Evolutionary conservation across 2,329 filamentous ascomycete genomes (phyloP), one percentile per base, ranked within the genome.

Genomic region (Bipolaris bicolor): DNA sequence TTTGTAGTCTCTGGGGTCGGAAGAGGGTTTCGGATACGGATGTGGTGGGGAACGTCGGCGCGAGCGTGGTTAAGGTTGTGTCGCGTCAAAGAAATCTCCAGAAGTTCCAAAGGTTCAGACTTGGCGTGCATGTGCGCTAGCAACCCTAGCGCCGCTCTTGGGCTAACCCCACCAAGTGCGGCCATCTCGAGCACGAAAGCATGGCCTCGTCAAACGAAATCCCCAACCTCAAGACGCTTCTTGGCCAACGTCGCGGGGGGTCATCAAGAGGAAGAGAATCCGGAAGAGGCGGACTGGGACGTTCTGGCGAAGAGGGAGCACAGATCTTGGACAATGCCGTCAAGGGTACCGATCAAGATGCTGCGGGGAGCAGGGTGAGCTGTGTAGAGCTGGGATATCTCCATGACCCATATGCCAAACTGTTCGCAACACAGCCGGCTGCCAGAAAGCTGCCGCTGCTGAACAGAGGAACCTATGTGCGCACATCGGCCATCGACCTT

Each of bases 401-500:
- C 1, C 79, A 90, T 2, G 95, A 99, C 72, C 85, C 85, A 0
- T 98, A 90, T 78, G 92, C 92, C 2, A 79, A 79, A 51, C 82
- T 83, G 52, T 92, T 97, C 73, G 87, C 90, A 2, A 77, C 77
- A 44, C 82, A 80, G 58, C 78, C 82, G 15, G 69, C 81, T 1
- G 80, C 86, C 11, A 84, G 90, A 63, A 84, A 94, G 56, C 83
- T 96, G 62, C 95, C 95, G 49, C 91, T 99, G 61, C 97, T 99
- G 71, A 98, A 99, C 73, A 83, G 94, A 86, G 92, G 92, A 50
- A 98, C 94, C n/a, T 98, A 97, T 71, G 89, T 93, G 20, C 88
- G 95, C 60, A 97, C 93, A 7, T 86, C 84, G 5, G 91, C 90
- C 22, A 88, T 99, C 62, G 92, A 99, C 77, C 80, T 78, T 11